phyloP scores from a whole-genome alignment of 805 yeast species.

The Wickerhamiella parazyma region DNA sequence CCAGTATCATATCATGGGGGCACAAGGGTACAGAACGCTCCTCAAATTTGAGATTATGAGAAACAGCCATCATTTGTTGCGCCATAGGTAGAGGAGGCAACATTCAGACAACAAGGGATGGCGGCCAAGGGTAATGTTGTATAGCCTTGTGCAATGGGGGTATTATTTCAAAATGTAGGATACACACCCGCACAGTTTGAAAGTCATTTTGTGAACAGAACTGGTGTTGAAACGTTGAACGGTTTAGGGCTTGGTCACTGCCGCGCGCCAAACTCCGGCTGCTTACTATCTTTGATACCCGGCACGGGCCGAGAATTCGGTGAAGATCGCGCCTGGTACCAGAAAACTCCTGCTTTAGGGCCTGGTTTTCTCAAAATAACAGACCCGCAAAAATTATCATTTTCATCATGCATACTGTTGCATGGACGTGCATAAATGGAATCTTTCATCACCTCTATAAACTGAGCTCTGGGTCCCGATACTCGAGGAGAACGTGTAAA shows the following conservation, averaged over 20 bases:
- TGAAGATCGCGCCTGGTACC: too few species aligned
- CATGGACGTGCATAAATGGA: background rate
- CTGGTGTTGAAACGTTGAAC: too few species aligned
- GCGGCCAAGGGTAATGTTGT: background rate
- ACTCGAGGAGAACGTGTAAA: background rate
- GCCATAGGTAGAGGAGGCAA: background rate
- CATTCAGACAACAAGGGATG: background rate
- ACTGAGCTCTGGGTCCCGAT: too few species aligned
- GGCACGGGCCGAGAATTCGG: too few species aligned
- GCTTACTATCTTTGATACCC: too few species aligned
- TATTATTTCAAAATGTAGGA: too few species aligned
- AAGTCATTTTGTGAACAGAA: too few species aligned
- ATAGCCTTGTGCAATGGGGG: background rate
- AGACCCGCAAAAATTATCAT: background rate
- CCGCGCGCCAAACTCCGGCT: too few species aligned
- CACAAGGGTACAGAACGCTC: background rate
- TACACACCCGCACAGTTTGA: too few species aligned
- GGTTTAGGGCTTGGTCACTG: too few species aligned
- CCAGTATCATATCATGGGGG: slow-evolving; percentile 19
- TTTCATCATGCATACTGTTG: background rate
- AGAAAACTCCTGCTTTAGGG: too few species aligned
- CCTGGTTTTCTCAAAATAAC: background rate
- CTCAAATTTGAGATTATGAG: background rate
- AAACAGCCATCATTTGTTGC: background rate
- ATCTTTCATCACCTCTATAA: too few species aligned